phyloP scores from a whole-genome alignment of 768 basidiomycete genomes.

The Phaffia australis region DNA sequence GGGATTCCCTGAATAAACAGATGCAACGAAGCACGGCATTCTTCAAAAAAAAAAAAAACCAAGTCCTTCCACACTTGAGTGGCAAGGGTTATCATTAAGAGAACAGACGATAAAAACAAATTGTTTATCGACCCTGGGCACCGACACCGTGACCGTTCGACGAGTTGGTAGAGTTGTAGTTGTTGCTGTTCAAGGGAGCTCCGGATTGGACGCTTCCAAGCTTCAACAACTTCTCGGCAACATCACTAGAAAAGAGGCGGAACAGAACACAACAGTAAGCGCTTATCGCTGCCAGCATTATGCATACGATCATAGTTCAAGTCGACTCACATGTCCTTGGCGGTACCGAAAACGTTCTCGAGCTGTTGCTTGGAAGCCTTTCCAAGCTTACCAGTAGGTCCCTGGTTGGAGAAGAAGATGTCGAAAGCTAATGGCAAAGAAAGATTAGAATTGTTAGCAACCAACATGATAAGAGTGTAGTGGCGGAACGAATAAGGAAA shows the following conservation, averaged over 20 bases:
- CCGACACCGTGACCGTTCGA: no score
- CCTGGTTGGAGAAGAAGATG: slow-evolving; percentile 61
- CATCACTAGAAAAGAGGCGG: no score
- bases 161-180: no score
- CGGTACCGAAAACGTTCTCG: slow-evolving; percentile 57
- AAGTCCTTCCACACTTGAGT: neutral
- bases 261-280: no score
- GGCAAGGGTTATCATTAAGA: neutral
- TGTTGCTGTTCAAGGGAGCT: no score
- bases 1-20: neutral
- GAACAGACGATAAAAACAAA: slow-evolving; percentile 1
- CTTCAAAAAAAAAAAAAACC: neutral
- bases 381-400: slow-evolving; percentile 63
- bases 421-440: slow-evolving; percentile 49
- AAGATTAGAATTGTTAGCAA: neutral
- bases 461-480: neutral
- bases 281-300: no score
- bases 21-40: neutral
- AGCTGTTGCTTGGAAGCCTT: slow-evolving; percentile 73
- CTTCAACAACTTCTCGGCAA: no score
- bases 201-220: no score
- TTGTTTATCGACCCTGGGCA: no score
- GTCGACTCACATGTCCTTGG: slow-evolving; percentile 43
- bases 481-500: slow-evolving; percentile 23
- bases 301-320: no score